Base-by-base conservation (phyloP, 208 protist species). In the Wallacemonas sp. region DNA sequence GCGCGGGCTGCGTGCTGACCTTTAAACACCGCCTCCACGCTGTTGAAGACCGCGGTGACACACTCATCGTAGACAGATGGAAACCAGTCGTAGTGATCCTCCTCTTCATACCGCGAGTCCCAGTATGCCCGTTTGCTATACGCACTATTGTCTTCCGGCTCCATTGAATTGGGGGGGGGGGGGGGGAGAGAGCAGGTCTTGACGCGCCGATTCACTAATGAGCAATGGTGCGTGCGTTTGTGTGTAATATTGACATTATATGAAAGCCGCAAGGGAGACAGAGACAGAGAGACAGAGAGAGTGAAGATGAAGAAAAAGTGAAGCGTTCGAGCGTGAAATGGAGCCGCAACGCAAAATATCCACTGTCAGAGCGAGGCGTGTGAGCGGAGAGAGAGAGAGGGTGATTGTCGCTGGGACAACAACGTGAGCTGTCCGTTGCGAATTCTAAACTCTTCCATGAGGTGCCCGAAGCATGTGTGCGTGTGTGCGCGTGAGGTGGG, bases 51-150 rank as follows among this genome's bases (percentile, higher is more conserved):
- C 1, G 76, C 78, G 11, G 28, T 51, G 0, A 95, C 77, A 55
- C 72, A 76, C 12, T 62, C 66, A 5, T 63, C 26, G 53, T 92
- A 90, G 24, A 95, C 77, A 5, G 90, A 88, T 0, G 79, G 62
- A 44, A 95, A 95, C 90, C 90, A 95, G 54, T 95, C 79, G 64
- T 93, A 93, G 33, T 88, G 69, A 36, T 75, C 78, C 76, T 95
- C 86, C 24, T 49, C 53, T 11, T 53, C 75, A 65, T 92, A 95
- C 19, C 90, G 80, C 22, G 47, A 3, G 27, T 90, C 80, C 87
- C 90, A 95, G 75, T 95, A 95, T 30, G 62, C 68, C 67, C 77
- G 78, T 26, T 79, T 82, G 68, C 67, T 74, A 72, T 95, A 95
- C 21, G 84, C 79, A 33, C 68, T 76, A 56, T 92, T 90, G 53